A percentile compares a stretch with the other conserved stretches of the same genome.
Conservation (phyloP, 148 eudicot species). For the Gaultheria prostrata region DNA sequence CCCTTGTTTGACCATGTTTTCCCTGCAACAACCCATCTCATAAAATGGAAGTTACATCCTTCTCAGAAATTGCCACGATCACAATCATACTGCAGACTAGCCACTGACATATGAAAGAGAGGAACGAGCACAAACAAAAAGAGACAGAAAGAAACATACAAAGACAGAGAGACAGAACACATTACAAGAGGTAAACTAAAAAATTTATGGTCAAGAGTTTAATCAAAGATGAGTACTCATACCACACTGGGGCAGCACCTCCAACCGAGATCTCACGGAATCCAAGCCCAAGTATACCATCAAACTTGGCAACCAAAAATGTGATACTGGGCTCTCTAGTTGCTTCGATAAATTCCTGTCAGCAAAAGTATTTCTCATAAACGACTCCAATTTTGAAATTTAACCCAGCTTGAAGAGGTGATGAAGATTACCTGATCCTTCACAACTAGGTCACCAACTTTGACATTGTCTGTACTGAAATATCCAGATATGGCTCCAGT, state of each 20-base stretch:
- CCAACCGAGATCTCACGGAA: conserved; percentile 89
- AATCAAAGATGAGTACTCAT: conserved; percentile 17
- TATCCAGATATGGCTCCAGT: conserved; percentile 74
- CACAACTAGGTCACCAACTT: conserved; percentile 65
- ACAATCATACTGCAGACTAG: background rate
- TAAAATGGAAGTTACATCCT: background rate
- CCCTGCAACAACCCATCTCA: conserved; percentile 23
- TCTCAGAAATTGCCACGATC: background rate
- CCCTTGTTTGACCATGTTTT: conserved; percentile 48
- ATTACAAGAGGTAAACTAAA: background rate
- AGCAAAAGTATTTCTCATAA: background rate
- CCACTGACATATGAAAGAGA: background rate
- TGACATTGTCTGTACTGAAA: conserved; percentile 62
- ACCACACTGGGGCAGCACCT: conserved; percentile 89
- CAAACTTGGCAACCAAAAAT: conserved; percentile 85
- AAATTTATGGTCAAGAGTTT: background rate
- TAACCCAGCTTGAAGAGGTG: background rate
- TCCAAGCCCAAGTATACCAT: conserved; percentile 93
- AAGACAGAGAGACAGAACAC: background rate
- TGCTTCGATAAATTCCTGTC: conserved; percentile 88
- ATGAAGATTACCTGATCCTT: conserved; percentile 49
- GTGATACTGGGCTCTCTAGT: conserved; percentile 81
- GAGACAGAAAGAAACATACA: background rate
- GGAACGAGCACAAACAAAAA: too few relatives aligned
- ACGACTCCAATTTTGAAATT: background rate